Evolutionary conservation across 1,284 basidiomycete species (phyloP), one percentile per base, ranked within the genome.

Genomic region (Hymenochaete sp.): DNA sequence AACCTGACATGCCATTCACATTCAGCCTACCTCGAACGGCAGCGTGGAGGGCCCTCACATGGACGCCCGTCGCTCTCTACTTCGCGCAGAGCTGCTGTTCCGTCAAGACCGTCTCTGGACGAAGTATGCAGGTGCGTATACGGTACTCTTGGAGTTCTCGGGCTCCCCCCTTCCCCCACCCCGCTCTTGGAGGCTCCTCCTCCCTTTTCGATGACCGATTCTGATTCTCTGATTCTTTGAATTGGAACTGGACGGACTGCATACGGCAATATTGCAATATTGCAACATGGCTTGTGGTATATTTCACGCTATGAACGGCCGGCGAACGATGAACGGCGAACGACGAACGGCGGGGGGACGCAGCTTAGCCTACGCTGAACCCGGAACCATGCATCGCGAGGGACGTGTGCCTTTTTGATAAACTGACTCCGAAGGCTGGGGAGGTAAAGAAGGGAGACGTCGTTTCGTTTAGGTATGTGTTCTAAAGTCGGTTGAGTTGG

Each of bases 291-390:
- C 51, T 13, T 7, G 24, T 24, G 21, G 18, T 27, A 21, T 21
- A 32, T 24, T 21, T 31, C 19, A 38, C 27, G 19, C 29, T 29
- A 36, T 42, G 48, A 52, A 53, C 48, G 25, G 25, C 49, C 55
- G 73, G 67, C 57, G n/a, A n/a, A n/a, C n/a, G n/a, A n/a, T n/a
- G n/a, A n/a, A n/a, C n/a, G n/a, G n/a, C n/a, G n/a, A n/a, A n/a
- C n/a, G n/a, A n/a, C n/a, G n/a, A n/a, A n/a, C n/a, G n/a, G n/a
- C n/a, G n/a, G n/a, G n/a, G n/a, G n/a, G n/a, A n/a, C n/a, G n/a
- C n/a, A n/a, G n/a, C n/a, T n/a, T 67, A 87, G 83, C 83, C 84
- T 37, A 84, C 81, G 24, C 66, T 87, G 44, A 87, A 87, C 56
- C 84, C 83, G 26, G 76, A 84, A 55, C 68, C 68, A 5, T 84